A percentile compares a stretch with the other conserved stretches of the same genome.
Conservation (phyloP, 2,329 filamentous ascomycete species). For the Hypoxylon sp. region DNA sequence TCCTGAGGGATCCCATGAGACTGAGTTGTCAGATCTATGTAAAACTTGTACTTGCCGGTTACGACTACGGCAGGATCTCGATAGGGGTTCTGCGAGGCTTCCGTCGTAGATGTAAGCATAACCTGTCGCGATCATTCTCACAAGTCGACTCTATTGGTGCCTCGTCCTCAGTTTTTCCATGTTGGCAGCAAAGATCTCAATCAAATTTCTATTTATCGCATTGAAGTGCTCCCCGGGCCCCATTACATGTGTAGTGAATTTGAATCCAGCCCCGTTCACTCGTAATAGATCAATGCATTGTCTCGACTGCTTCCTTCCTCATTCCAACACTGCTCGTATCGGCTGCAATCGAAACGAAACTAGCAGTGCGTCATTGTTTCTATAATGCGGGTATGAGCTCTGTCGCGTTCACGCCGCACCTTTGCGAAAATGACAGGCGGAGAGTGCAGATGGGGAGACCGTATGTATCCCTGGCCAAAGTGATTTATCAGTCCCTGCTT, state of each 20-base stretch:
- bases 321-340: not conserved
- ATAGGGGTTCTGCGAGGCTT: not conserved
- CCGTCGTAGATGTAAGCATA: not conserved
- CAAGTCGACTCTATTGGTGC: not conserved
- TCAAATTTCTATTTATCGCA: not conserved
- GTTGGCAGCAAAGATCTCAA: not conserved
- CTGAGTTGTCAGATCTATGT: not conserved
- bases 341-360: not conserved
- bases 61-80: not conserved
- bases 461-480: slow-evolving; percentile 5
- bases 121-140: not conserved
- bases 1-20: no score
- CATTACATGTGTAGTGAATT: not conserved
- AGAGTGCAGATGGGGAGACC: no score
- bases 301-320: not conserved
- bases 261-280: not conserved
- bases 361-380: not conserved
- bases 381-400: not conserved
- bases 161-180: not conserved
- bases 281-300: not conserved
- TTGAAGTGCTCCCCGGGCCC: not conserved
- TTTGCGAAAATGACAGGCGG: not conserved
- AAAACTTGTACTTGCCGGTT: not conserved
- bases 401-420: not conserved
- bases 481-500: no score